Evolutionary conservation across 164 flowering plant genomes (phyloP).

Genomic region (Macadamia integrifolia): DNA sequence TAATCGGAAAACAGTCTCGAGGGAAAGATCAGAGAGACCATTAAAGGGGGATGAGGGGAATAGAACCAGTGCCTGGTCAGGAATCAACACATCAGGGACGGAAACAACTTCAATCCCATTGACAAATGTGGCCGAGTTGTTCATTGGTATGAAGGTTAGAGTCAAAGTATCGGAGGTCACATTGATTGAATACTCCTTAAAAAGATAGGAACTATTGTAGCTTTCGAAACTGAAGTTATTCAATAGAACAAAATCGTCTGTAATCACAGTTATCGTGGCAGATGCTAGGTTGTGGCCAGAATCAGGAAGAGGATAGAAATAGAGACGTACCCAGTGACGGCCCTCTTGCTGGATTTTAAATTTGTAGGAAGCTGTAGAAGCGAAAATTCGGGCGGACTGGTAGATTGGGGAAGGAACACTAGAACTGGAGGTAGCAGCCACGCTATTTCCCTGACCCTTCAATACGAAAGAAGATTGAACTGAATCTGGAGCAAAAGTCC

Average conservation of each 20-base stretch:
- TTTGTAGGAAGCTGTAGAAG: conserved; percentile 14
- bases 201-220: conserved; percentile 20
- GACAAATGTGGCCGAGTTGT: conserved; percentile 26
- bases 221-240: conserved; percentile 23
- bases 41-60: conserved; percentile 12
- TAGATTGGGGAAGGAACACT: conserved; percentile 25
- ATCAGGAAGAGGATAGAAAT: conserved; percentile 23
- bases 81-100: conserved; percentile 27
- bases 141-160: conserved; percentile 23
- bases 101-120: conserved; percentile 37
- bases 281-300: conserved; percentile 16
- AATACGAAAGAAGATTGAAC: conserved; percentile 12
- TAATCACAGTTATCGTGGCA: conserved; percentile 21
- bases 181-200: conserved; percentile 30
- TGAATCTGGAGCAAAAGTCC: conserved; percentile 25
- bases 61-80: conserved; percentile 20
- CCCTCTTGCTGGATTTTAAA: conserved; percentile 23
- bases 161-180: conserved; percentile 22
- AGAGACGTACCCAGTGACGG: conserved; percentile 32
- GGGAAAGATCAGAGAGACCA: conserved; percentile 23
- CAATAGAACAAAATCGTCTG: conserved; percentile 26
- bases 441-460: conserved; percentile 12
- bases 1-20: conserved; percentile 30
- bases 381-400: conserved; percentile 22
- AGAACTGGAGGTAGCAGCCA: conserved; percentile 9